These are phyloP conservation scores for Salvia miltiorrhiza DNA, from an alignment of 257 asterid species.

Conservation along the genomic window DNA sequence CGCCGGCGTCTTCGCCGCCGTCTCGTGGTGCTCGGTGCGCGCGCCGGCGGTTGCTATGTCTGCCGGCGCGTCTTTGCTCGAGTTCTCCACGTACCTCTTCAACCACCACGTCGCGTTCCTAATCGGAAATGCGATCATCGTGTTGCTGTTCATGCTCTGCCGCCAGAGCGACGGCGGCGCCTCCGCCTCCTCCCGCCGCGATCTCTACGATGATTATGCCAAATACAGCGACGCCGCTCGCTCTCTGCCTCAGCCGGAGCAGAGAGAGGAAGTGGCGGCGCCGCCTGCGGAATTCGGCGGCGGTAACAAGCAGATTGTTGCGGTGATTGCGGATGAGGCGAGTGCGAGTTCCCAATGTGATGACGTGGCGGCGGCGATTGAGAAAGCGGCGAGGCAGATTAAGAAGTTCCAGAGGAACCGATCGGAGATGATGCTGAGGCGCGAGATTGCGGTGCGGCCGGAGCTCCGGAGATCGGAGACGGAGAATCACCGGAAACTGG, in stretches of 20 bases:
- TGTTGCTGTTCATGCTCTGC: slow-evolving; percentile 40
- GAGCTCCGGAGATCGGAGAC: slow-evolving; percentile 74
- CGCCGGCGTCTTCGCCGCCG: slow-evolving; percentile 31
- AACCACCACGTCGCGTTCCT: slow-evolving; percentile 78
- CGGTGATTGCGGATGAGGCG: slow-evolving; percentile 20
- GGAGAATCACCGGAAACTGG: slow-evolving; percentile 21
- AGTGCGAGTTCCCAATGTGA: slow-evolving; percentile 27
- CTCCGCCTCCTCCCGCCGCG: slow-evolving; percentile 23
- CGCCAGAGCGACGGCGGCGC: slow-evolving; percentile 33
- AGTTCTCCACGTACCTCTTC: slow-evolving; percentile 24
- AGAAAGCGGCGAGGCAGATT: slow-evolving; percentile 53
- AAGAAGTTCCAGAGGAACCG: slow-evolving; percentile 63
- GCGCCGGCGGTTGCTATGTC: slow-evolving; percentile 37
- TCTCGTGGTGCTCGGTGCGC: slow-evolving; percentile 66
- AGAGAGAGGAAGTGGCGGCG: neutral
- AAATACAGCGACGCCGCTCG: slow-evolving; percentile 34
- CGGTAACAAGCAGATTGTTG: slow-evolving; percentile 40
- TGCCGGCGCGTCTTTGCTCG: slow-evolving; percentile 21
- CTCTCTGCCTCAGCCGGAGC: neutral
- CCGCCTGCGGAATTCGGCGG: slow-evolving; percentile 4
- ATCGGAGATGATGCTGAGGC: slow-evolving; percentile 60
- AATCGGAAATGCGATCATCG: slow-evolving; percentile 64
- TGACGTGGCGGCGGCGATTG: slow-evolving; percentile 48
- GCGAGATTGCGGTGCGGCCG: slow-evolving; percentile 41
- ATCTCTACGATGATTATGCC: slow-evolving; percentile 41